Evolutionary conservation across 2,329 filamentous ascomycete genomes (phyloP).

Genomic region (Samsoniella hepiali): DNA sequence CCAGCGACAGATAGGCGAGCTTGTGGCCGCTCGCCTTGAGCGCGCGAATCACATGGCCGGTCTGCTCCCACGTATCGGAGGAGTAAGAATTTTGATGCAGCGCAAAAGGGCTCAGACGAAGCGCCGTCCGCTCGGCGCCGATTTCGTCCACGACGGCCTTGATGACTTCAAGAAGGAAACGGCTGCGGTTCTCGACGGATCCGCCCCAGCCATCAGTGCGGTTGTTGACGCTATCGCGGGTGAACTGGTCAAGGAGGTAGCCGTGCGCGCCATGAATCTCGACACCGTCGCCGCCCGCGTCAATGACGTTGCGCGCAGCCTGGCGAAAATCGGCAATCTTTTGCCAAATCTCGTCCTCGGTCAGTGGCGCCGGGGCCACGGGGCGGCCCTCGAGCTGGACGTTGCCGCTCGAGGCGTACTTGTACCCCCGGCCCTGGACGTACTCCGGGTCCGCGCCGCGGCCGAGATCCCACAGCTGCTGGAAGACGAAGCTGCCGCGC

Average conservation of each 20-base stretch:
- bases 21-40: conserved; percentile 28
- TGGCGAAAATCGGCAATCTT: conserved; percentile 60
- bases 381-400: conserved; percentile 26
- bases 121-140: conserved; percentile 49
- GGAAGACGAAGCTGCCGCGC: conserved; percentile 30
- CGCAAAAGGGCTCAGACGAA: conserved; percentile 54
- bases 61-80: conserved; percentile 30
- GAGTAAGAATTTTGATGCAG: conserved; percentile 29
- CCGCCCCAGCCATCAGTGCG: conserved; percentile 55
- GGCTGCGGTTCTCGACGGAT: conserved; percentile 49
- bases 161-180: conserved; percentile 49
- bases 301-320: conserved; percentile 53
- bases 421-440: conserved; percentile 25
- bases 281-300: conserved; percentile 67
- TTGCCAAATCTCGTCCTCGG: conserved; percentile 60
- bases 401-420: conserved; percentile 27
- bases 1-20: conserved; percentile 35
- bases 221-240: conserved; percentile 48
- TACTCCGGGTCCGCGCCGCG: conserved; percentile 25
- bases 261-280: conserved; percentile 58
- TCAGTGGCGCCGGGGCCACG: conserved; percentile 39
- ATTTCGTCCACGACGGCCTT: conserved; percentile 39
- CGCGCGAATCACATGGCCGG: conserved; percentile 26
- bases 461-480: conserved; percentile 27
- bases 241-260: conserved; percentile 64